A percentile compares a stretch with the other conserved stretches of the same genome.
phyloP scores from a whole-genome alignment of 2,329 filamentous ascomycete genomes.

The Xylariaceae sp. region DNA sequence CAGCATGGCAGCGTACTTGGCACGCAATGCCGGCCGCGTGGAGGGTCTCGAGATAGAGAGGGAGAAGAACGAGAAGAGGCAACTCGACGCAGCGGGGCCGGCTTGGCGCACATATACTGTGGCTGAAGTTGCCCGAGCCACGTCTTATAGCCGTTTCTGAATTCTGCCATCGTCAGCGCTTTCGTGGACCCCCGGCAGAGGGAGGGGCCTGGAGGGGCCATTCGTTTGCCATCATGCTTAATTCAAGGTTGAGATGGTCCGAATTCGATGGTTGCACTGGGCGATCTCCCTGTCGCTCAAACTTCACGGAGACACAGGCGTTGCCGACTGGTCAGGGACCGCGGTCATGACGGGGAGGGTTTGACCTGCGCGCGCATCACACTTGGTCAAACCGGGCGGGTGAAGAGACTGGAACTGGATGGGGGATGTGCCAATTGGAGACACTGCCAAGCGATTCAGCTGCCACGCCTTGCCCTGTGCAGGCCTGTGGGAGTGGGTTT shows the following conservation, averaged over 20 bases:
- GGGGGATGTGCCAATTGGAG: conserved; percentile 17
- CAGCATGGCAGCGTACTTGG: too few relatives aligned
- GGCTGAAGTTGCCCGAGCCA: conserved; percentile 14
- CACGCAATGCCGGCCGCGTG: too few relatives aligned
- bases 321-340: too few relatives aligned
- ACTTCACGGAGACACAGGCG: too few relatives aligned
- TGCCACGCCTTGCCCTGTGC: not conserved
- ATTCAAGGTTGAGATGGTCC: not conserved
- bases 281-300: too few relatives aligned
- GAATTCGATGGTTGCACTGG: too few relatives aligned
- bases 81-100: conserved; percentile 11
- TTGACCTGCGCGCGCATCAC: conserved; percentile 19
- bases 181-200: not conserved
- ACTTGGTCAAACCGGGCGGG: conserved; percentile 18
- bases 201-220: too few relatives aligned
- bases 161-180: conserved; percentile 5
- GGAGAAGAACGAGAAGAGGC: conserved; percentile 13
- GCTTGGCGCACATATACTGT: conserved; percentile 10
- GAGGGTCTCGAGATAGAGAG: too few relatives aligned
- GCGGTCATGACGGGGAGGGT: not conserved
- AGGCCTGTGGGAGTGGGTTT: too few relatives aligned
- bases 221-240: conserved; percentile 2
- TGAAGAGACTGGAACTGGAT: conserved; percentile 7
- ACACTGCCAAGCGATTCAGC: conserved; percentile 22
- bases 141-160: conserved; percentile 3